phyloP scores from a whole-genome alignment of 2,329 filamentous ascomycete species.

The Apiospora arundinis region DNA sequence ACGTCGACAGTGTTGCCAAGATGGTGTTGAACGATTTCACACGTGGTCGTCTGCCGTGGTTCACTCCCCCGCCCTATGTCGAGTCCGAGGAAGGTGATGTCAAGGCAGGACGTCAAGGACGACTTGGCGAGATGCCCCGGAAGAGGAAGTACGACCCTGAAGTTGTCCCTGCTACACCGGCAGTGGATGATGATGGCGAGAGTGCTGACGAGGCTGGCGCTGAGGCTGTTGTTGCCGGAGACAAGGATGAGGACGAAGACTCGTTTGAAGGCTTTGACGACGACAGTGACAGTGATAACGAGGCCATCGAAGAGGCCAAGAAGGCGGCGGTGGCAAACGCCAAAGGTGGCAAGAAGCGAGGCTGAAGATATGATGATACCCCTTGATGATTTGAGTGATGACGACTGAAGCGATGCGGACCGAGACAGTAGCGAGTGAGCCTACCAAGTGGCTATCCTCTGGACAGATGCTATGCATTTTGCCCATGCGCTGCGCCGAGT shows the following conservation, averaged over 20 bases:
- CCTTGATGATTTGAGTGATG: constrained; percentile 44
- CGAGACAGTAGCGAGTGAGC: background rate
- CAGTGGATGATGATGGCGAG: constrained; percentile 37
- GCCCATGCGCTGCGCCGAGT: constrained; percentile 13
- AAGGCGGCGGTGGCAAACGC: constrained; percentile 43
- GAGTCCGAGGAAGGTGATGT: constrained; percentile 56
- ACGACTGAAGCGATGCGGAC: constrained; percentile 26
- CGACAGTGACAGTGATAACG: constrained; percentile 39
- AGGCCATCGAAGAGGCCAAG: constrained; percentile 42
- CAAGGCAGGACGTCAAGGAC: constrained; percentile 76
- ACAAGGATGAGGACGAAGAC: constrained; percentile 42
- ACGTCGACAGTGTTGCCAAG: constrained; percentile 93
- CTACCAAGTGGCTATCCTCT: background rate
- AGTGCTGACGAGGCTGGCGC: constrained; percentile 37
- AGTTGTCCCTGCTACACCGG: constrained; percentile 47
- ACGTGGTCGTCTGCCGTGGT: constrained; percentile 96
- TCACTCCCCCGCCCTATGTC: constrained; percentile 75
- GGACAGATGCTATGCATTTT: background rate
- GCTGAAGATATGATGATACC: constrained; percentile 55
- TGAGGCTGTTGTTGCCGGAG: constrained; percentile 37
- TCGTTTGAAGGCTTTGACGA: constrained; percentile 57
- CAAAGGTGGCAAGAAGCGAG: constrained; percentile 38
- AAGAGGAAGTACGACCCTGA: constrained; percentile 72
- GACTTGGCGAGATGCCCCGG: constrained; percentile 84
- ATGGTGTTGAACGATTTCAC: constrained; percentile 98